Evolutionary conservation across 805 yeast species (phyloP), one percentile per base, ranked within the genome.

Genomic region (Pichia eremophila): DNA sequence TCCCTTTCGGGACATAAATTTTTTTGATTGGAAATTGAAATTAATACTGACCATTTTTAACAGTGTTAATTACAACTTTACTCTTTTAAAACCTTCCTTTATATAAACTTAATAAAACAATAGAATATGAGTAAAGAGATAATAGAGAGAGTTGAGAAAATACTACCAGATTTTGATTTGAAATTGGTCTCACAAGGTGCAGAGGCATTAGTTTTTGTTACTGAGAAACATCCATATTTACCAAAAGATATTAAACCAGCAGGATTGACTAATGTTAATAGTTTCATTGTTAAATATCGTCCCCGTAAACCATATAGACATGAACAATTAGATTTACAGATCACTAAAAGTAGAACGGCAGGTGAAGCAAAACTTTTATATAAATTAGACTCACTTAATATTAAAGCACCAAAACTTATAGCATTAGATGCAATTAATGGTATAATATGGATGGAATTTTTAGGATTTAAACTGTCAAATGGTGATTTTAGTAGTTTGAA

Each of bases 231-330:
- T 62, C 95, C 95, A 27, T 88, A 83, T 59, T 58, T 73, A 27
- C 73, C 79, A 9, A 28, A 45, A 2, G 51, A 53, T 14, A 29
- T 54, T 1, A 49, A 51, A 6, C 65, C 71, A 10, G 48, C 51
- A 25, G 57, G 46, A 9, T 46, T 66, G 6, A 48, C 54, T 22
- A 61, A 65, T 41, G 53, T 61, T 2, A 46, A 57, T 5, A 62
- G 68, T 46, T 83, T 71, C 61, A 81, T 91, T 36, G 71, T 88
- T 51, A 93, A 93, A 63, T 90, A 75, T 63, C 74, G 99, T 53
- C 97, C 99, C 1, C 77, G 81, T 25, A 93, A 93, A 61, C 79
- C 83, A n/a, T 93, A 93, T 61, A 73, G 99, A 60, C 96, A 93
- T 57, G 88, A 88, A 5, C 73, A 74, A 36, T 76, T 93, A 27